Conservation (phyloP, 257 asterid genomes). For the Thymus mandschuricus region DNA sequence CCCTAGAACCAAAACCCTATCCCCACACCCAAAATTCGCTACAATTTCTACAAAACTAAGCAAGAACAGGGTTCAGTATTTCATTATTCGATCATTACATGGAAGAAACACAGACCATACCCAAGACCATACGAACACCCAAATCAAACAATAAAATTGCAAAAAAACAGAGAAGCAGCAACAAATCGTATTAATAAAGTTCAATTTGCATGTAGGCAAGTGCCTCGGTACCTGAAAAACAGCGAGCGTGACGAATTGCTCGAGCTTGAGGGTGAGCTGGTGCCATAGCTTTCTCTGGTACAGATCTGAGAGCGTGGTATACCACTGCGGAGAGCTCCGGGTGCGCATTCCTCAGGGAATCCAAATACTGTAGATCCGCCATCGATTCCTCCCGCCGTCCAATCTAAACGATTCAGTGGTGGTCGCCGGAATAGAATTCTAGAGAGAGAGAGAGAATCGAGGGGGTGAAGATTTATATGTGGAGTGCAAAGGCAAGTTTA, state of each 20-base stretch:
- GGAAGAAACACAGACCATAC: constrained; percentile 8
- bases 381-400: constrained; percentile 44
- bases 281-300: constrained; percentile 98
- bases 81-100: constrained; percentile 3
- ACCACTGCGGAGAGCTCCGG: constrained; percentile 96
- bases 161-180: neutral
- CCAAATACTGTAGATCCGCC: constrained; percentile 89
- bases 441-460: constrained; percentile 22
- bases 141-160: constrained; percentile 17
- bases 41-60: constrained; percentile 20
- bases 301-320: constrained; percentile 83
- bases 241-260: constrained; percentile 87
- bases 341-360: constrained; percentile 62
- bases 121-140: constrained; percentile 3
- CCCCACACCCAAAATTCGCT: constrained; percentile 19
- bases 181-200: constrained; percentile 8
- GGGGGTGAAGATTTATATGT: constrained; percentile 27
- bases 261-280: constrained; percentile 95
- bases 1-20: constrained; percentile 39
- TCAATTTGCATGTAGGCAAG: constrained; percentile 3
- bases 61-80: constrained; percentile 14
- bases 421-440: constrained; percentile 27
- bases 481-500: constrained; percentile 18
- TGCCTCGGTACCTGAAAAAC: constrained; percentile 68
- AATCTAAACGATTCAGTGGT: constrained; percentile 20